Evolutionary conservation across 176 grass and related monocot species (phyloP).

Genomic region (Poa pratensis): DNA sequence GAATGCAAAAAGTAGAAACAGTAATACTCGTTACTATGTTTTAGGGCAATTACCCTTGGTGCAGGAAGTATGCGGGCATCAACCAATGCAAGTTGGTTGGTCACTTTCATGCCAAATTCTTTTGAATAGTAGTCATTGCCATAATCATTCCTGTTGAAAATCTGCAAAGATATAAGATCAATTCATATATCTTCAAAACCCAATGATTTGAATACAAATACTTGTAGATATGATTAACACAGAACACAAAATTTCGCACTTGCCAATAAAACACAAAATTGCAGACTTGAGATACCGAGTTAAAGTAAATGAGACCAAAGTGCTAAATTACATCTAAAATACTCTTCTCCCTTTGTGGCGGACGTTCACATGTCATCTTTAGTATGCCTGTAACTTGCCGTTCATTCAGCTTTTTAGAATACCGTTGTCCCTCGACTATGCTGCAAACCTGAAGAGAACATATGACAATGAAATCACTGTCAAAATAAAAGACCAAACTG

Average conservation of each 20-base stretch:
- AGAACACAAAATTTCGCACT: background rate
- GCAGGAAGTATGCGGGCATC: constrained; percentile 72
- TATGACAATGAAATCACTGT: background rate
- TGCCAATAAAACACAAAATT: background rate
- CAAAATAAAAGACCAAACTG: background rate
- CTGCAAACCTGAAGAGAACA: constrained; percentile 59
- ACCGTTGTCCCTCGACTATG: constrained; percentile 73
- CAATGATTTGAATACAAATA: constrained; percentile 13
- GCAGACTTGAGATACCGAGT: background rate
- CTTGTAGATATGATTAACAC: background rate
- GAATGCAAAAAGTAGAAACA: background rate
- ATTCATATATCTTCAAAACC: background rate
- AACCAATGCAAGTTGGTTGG: constrained; percentile 58
- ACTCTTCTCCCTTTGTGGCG: constrained; percentile 49
- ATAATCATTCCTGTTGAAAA: constrained; percentile 55
- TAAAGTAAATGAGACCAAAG: background rate
- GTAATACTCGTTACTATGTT: background rate
- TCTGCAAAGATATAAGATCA: constrained; percentile 44
- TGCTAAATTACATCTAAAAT: constrained; percentile 52
- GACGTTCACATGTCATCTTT: constrained; percentile 63
- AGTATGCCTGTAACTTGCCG: constrained; percentile 61
- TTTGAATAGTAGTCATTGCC: constrained; percentile 54
- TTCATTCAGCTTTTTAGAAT: constrained; percentile 66
- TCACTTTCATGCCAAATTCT: constrained; percentile 76
- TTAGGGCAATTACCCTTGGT: constrained; percentile 48